A percentile compares a stretch with the other conserved stretches of the same genome.
Evolutionary conservation across 1,284 basidiomycete species (phyloP).

Genomic region (Takashimella koratensis): DNA sequence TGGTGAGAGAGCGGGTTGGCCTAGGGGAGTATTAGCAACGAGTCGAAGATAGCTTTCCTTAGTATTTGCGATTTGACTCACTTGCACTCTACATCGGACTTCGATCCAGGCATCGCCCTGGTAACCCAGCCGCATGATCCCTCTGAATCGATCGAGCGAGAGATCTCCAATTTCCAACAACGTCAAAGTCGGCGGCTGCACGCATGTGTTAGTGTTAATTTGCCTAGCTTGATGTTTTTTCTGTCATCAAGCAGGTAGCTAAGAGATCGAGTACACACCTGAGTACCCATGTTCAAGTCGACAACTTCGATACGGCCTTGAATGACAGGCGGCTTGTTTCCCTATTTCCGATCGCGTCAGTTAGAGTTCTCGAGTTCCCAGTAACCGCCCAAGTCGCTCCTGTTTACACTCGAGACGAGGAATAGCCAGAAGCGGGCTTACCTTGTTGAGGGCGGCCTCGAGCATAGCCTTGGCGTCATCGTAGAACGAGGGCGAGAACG

Average conservation of each 20-base stretch:
- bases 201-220: background rate
- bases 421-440: too few relatives aligned
- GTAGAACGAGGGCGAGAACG: conserved; percentile 91
- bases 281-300: conserved; percentile 95
- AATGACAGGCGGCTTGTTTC: conserved; percentile 94
- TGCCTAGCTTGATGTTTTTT: background rate
- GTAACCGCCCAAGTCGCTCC: background rate
- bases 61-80: conserved; percentile 40
- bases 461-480: conserved; percentile 90
- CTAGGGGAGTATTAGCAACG: background rate
- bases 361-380: background rate
- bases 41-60: background rate
- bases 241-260: background rate
- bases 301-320: conserved; percentile 96
- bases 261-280: conserved; percentile 70
- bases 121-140: conserved; percentile 95
- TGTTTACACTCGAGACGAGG: too few relatives aligned
- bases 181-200: conserved; percentile 90
- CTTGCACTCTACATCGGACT: conserved; percentile 93
- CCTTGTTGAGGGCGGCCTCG: conserved; percentile 89
- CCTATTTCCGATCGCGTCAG: conserved; percentile 40
- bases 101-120: conserved; percentile 94
- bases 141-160: conserved; percentile 90
- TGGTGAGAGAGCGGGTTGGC: conserved; percentile 56
- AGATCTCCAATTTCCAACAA: conserved; percentile 97